These are phyloP conservation scores for Eimeria necatrix DNA, from an alignment of 169 alveolate genomes.

Conservation along the genomic window DNA sequence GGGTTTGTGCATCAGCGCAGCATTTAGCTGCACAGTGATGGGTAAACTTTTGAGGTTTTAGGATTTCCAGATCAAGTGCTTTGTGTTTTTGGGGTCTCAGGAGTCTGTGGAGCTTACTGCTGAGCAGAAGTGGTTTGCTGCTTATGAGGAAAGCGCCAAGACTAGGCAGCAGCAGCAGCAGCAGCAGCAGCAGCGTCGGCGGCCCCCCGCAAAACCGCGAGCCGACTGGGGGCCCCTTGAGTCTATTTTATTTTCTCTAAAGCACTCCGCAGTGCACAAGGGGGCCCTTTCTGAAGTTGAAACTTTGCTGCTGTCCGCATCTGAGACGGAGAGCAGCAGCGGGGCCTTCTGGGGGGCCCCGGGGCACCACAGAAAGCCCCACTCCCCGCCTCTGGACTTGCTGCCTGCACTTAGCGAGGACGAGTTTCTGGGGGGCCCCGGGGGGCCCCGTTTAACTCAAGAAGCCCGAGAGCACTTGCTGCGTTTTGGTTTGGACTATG, in stretches of 20 bases:
- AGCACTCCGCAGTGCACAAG: not conserved
- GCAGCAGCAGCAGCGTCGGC: not conserved
- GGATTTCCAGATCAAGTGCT: no score
- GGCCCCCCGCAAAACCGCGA: not conserved
- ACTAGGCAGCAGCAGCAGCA: not conserved
- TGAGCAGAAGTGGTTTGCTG: conserved; percentile 35
- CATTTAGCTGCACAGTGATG: no score
- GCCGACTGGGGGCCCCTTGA: not conserved
- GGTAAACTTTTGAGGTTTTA: no score
- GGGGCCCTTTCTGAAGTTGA: not conserved
- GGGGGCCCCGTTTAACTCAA: conserved; percentile 35
- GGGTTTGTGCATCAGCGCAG: no score
- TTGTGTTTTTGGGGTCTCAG: not conserved
- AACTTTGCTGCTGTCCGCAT: not conserved
- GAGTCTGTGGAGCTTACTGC: not conserved
- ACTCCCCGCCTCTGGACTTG: not conserved
- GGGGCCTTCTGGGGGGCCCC: not conserved
- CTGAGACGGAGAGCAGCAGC: not conserved
- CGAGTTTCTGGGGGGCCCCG: conserved; percentile 57
- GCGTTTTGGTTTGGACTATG: conserved; percentile 30
- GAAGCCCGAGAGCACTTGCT: not conserved
- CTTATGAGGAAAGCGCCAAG: not conserved
- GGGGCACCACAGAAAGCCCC: no score
- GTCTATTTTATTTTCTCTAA: not conserved
- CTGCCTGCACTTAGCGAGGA: conserved; percentile 35